These are phyloP conservation scores for Seiridium cupressi DNA, from an alignment of 2,329 filamentous ascomycete species.

Conservation along the genomic window DNA sequence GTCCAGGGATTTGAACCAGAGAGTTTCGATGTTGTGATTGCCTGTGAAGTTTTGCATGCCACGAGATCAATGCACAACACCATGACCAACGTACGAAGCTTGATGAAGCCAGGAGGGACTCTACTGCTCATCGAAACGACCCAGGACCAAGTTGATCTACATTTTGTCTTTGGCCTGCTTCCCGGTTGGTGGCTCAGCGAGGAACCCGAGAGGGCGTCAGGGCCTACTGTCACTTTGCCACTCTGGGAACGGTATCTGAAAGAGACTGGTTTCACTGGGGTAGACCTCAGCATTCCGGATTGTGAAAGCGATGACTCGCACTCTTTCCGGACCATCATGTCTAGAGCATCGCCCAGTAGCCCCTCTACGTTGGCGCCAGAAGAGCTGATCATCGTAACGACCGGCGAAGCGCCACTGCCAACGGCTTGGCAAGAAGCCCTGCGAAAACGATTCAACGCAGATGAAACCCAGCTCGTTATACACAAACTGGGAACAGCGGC, in stretches of 20 bases:
- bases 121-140: conserved; percentile 11
- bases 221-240: neutral
- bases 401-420: neutral
- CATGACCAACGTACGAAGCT: conserved; percentile 11
- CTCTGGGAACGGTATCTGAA: neutral
- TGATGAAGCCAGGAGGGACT: conserved; percentile 15
- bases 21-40: conserved; percentile 16
- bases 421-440: neutral
- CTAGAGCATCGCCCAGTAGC: neutral
- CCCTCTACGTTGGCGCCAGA: neutral
- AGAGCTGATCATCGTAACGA: neutral
- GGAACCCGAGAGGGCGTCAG: neutral
- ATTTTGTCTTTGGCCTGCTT: neutral
- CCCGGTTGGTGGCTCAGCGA: conserved; percentile 6
- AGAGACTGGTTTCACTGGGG: neutral
- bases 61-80: conserved; percentile 10
- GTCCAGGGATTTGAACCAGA: neutral
- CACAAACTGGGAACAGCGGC: neutral
- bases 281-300: neutral
- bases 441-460: neutral
- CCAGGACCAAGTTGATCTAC: neutral
- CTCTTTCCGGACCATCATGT: neutral
- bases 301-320: neutral
- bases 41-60: conserved; percentile 16
- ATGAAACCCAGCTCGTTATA: neutral